Base-by-base conservation (phyloP, 176 grass and related monocot genomes). In the Panicum miliaceum region DNA sequence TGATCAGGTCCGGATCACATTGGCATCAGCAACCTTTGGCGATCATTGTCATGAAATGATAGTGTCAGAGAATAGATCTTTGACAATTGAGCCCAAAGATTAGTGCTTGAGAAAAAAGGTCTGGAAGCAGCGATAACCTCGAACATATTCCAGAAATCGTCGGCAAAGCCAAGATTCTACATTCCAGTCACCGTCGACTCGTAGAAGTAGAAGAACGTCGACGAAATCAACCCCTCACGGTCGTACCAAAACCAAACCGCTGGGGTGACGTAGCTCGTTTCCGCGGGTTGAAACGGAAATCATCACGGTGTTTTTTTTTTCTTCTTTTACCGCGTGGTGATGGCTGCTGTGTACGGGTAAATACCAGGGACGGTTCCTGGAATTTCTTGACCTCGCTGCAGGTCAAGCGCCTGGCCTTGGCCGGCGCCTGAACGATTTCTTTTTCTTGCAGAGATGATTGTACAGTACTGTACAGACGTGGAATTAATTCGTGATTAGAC, bases 91-190 rank as follows among this genome's bases (percentile, higher is more conserved):
- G 59, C 2, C n/a, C 6, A 10, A 19, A 23, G 77, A 34, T 56
- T 76, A 29, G 73, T 81, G 56, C 42, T 62, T 20, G 41, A 27
- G 45, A 68, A 81, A 81, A 46, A 5, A 84, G 10, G n/a, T n/a
- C n/a, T n/a, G n/a, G n/a, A n/a, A 13, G 25, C n/a, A 16, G 41
- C 13, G 27, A 66, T 67, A 67, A 34, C 23, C 32, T 36, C 26
- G 27, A 85, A 70, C 75, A 71, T 12, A 25, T 51, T 20, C 52
- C 54, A 40, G 12, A 9, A 52, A 16, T 20, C 25, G 15, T 59
- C 38, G 22, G 81, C 75, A 84, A 27, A 19, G 7, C 23, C 19
- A n/a, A 47, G 3, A 54, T 57, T 51, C 45, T 13, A 11, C 51
- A 27, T 64, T 42, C 27, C 4, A 69, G 35, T 16, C 19, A 68